Conservation (phyloP, 1,284 basidiomycete species). For the Ustilago loliicola region DNA sequence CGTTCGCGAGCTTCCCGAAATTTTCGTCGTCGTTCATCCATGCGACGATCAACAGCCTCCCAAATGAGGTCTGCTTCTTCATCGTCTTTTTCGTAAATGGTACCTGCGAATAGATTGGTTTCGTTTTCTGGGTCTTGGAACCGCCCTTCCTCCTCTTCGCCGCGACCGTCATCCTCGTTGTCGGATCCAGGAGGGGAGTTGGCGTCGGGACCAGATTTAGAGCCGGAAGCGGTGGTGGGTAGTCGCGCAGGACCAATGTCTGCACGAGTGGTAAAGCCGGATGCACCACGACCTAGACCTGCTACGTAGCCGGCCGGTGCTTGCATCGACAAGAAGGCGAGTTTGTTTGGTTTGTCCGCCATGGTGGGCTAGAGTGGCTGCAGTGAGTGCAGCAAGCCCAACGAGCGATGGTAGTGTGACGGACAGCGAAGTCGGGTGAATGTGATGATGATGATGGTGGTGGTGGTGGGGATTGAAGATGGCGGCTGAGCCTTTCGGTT, state of each 20-base stretch:
- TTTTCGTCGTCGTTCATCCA: slow-evolving; percentile 86
- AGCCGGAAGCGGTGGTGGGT: slow-evolving; percentile 73
- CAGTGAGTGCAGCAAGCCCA: background rate
- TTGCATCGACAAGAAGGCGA: slow-evolving; percentile 65
- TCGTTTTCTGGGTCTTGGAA: slow-evolving; percentile 98
- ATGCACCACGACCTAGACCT: slow-evolving; percentile 75
- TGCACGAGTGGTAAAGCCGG: slow-evolving; percentile 96
- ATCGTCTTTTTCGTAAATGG: slow-evolving; percentile 95
- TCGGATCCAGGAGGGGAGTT: slow-evolving; percentile 24
- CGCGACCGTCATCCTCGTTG: slow-evolving; percentile 26
- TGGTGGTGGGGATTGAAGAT: slow-evolving; percentile 5
- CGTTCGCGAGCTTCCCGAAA: slow-evolving; percentile 85
- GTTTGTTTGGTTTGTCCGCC: slow-evolving; percentile 62
- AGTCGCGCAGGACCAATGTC: slow-evolving; percentile 98
- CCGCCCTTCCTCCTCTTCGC: slow-evolving; percentile 84
- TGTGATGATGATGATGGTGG: slow-evolving; percentile 1
- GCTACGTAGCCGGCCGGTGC: slow-evolving; percentile 69
- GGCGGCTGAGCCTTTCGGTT: background rate
- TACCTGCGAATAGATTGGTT: slow-evolving; percentile 93
- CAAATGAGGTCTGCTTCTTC: slow-evolving; percentile 97
- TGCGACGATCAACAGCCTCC: slow-evolving; percentile 86
- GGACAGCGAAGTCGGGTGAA: background rate
- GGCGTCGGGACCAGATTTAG: slow-evolving; percentile 4
- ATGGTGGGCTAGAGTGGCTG: slow-evolving; percentile 19
- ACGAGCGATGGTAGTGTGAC: no score